phyloP scores from a whole-genome alignment of 495 filamentous ascomycete species.

The Xylaria telfairii region DNA sequence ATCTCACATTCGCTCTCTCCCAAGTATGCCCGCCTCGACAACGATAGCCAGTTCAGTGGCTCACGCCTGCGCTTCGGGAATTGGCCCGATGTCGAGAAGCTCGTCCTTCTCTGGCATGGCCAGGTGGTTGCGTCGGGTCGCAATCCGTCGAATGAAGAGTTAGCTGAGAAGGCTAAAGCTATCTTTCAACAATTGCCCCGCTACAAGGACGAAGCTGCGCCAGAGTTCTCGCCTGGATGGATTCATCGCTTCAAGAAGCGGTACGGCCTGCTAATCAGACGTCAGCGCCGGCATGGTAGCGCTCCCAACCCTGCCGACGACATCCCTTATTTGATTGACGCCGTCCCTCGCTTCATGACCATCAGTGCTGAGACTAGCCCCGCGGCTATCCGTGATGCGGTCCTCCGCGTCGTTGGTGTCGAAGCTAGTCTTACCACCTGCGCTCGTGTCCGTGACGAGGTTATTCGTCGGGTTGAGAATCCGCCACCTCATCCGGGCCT shows the following conservation, averaged over 20 bases:
- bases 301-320: constrained; percentile 52
- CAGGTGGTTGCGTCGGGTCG: constrained; percentile 51
- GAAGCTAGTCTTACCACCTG: constrained; percentile 53
- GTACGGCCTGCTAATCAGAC: constrained; percentile 55
- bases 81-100: constrained; percentile 62
- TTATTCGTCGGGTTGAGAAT: constrained; percentile 50
- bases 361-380: constrained; percentile 54
- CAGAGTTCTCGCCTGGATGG: constrained; percentile 61
- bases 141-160: constrained; percentile 57
- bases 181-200: constrained; percentile 56
- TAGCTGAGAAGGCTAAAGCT: constrained; percentile 57
- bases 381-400: constrained; percentile 52
- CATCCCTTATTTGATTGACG: constrained; percentile 55
- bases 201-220: constrained; percentile 55
- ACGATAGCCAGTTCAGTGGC: constrained; percentile 56
- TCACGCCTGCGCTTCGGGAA: constrained; percentile 60
- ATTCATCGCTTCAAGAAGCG: constrained; percentile 62
- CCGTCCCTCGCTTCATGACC: constrained; percentile 55
- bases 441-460: constrained; percentile 57
- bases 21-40: constrained; percentile 60
- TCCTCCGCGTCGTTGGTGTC: constrained; percentile 54
- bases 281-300: constrained; percentile 53
- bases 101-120: constrained; percentile 58
- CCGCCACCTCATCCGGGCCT: constrained; percentile 35
- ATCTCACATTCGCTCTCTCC: constrained; percentile 59